Percentiles rank a stretch among this genome's conserved stretches.
These are phyloP conservation scores for Suhomyces panamericanus DNA, from an alignment of 1,139 yeast species.

Conservation along the genomic window DNA sequence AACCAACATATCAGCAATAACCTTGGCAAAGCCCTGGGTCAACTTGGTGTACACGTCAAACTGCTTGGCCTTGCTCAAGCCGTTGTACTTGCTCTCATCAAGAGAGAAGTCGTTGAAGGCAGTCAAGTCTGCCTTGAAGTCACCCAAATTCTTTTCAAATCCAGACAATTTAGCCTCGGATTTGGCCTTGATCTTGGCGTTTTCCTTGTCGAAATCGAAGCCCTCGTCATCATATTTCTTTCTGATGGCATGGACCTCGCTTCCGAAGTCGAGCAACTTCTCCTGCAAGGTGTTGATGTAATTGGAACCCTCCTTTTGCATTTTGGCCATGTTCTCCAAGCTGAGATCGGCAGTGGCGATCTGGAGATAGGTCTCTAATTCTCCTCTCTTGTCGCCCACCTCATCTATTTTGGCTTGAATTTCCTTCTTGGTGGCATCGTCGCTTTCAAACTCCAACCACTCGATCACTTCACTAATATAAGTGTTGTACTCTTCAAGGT, in stretches of 20 bases:
- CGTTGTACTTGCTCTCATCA: constrained; percentile 28
- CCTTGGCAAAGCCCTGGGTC: constrained; percentile 32
- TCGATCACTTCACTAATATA: constrained; percentile 56
- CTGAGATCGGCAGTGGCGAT: constrained; percentile 38
- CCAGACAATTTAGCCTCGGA: constrained; percentile 36
- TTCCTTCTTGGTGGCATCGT: constrained; percentile 48
- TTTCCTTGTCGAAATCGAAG: constrained; percentile 52
- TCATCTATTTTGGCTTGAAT: constrained; percentile 30
- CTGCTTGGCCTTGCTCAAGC: constrained; percentile 33
- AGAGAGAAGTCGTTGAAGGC: constrained; percentile 30
- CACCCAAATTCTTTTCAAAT: constrained; percentile 36
- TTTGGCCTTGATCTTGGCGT: constrained; percentile 38
- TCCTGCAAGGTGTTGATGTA: constrained; percentile 46
- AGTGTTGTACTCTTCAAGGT: constrained; percentile 26
- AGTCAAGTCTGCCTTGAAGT: constrained; percentile 37
- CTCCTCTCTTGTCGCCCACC: constrained; percentile 22
- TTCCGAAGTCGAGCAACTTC: constrained; percentile 45
- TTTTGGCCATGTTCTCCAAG: constrained; percentile 32
- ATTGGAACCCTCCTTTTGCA: constrained; percentile 43
- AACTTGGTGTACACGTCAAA: constrained; percentile 37
- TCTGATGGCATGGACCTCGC: constrained; percentile 42
- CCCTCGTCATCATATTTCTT: constrained; percentile 42
- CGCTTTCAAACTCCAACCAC: constrained; percentile 80
- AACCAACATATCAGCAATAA: constrained; percentile 33
- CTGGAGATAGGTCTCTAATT: constrained; percentile 24